Evolutionary conservation across 495 filamentous ascomycete species (phyloP).

Genomic region (Daldinia childiae): DNA sequence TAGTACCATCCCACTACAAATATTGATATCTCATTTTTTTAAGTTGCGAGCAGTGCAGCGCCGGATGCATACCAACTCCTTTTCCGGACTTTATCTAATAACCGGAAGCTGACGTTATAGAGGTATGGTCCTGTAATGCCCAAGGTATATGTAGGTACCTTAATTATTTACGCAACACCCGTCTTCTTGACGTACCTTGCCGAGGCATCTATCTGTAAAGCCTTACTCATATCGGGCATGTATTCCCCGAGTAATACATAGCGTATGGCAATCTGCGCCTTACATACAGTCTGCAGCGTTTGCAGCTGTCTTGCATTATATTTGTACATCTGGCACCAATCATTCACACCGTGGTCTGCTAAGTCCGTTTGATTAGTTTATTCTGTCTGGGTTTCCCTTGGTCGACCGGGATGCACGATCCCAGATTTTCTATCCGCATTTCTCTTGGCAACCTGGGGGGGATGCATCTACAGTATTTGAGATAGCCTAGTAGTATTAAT

Average conservation of each 20-base stretch:
- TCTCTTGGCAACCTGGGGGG: slow-evolving; percentile 20
- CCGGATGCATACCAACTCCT: slow-evolving; percentile 9
- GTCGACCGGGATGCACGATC: slow-evolving; percentile 28
- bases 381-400: slow-evolving; percentile 13
- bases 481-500: neutral
- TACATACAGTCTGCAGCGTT: slow-evolving; percentile 12
- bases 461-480: slow-evolving; percentile 6
- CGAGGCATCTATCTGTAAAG: neutral
- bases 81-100: slow-evolving; percentile 6
- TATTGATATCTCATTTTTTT: slow-evolving; percentile 1
- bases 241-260: slow-evolving; percentile 9
- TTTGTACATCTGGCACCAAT: slow-evolving; percentile 40
- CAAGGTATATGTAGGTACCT: no score
- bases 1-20: neutral
- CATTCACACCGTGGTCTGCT: slow-evolving; percentile 18
- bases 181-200: slow-evolving; percentile 15
- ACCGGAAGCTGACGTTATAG: neutral
- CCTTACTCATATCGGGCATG: slow-evolving; percentile 18
- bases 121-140: no score
- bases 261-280: neutral
- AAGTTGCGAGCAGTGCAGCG: neutral
- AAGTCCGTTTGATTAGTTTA: slow-evolving; percentile 25
- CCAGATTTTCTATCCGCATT: slow-evolving; percentile 16
- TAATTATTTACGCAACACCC: neutral
- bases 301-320: slow-evolving; percentile 27